phyloP scores from a whole-genome alignment of 148 eudicot genomes.

The Limonium bicolor region DNA sequence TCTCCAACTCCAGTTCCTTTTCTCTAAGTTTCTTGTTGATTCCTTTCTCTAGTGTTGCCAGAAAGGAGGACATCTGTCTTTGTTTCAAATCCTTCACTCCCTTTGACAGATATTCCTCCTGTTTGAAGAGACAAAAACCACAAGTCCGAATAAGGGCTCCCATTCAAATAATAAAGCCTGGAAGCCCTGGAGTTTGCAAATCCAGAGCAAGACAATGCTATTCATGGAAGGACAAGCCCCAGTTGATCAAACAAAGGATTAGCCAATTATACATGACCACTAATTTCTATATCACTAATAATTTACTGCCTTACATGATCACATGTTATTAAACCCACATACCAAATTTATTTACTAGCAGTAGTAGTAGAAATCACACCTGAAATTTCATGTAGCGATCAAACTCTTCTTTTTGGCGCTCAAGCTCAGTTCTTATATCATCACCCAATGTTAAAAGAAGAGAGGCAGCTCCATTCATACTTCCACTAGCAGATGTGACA shows the following conservation, averaged over 20 bases:
- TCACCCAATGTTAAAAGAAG: slow-evolving; percentile 43
- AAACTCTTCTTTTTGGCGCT: slow-evolving; percentile 71
- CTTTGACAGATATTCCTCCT: slow-evolving; percentile 64
- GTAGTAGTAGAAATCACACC: slow-evolving; percentile 23
- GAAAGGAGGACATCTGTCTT: slow-evolving; percentile 53
- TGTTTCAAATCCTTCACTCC: slow-evolving; percentile 63
- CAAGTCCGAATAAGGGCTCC: not conserved
- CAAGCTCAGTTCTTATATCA: slow-evolving; percentile 52
- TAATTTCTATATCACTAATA: too few species aligned
- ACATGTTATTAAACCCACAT: too few species aligned
- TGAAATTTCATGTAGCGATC: slow-evolving; percentile 61
- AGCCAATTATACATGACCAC: too few species aligned
- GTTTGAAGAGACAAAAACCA: slow-evolving; percentile 12
- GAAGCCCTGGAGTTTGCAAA: too few species aligned
- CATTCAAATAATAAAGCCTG: too few species aligned
- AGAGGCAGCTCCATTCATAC: slow-evolving; percentile 50
- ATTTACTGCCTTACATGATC: too few species aligned
- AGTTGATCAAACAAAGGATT: too few species aligned
- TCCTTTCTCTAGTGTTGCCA: slow-evolving; percentile 48
- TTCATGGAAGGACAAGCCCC: too few species aligned
- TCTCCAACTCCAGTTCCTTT: slow-evolving; percentile 60
- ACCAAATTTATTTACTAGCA: not conserved
- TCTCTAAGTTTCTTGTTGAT: slow-evolving; percentile 50
- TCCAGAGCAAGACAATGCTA: too few species aligned
- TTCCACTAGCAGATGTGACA: slow-evolving; percentile 78